These are phyloP conservation scores for Phytopythium helicoides DNA, from an alignment of 352 stramenopile species.

Conservation along the genomic window DNA sequence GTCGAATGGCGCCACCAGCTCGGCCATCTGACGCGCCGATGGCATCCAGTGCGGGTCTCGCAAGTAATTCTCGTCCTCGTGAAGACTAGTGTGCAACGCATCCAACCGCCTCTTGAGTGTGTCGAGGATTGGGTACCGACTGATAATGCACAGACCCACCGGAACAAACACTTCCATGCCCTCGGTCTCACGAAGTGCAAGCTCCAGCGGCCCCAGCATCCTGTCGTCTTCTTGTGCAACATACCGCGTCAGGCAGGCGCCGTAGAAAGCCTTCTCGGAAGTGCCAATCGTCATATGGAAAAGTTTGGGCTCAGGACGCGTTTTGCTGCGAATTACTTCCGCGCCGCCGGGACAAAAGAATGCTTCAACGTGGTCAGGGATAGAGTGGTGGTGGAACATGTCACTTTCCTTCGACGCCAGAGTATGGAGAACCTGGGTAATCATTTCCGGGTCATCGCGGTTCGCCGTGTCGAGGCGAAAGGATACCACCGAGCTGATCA, in stretches of 20 bases:
- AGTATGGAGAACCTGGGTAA: constrained; percentile 72
- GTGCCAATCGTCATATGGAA: constrained; percentile 87
- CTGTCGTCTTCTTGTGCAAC: constrained; percentile 62
- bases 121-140: constrained; percentile 76
- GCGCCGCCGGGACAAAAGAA: constrained; percentile 72
- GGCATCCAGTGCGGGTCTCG: constrained; percentile 59
- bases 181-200: constrained; percentile 76
- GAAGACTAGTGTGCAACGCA: constrained; percentile 52
- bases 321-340: constrained; percentile 55
- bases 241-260: constrained; percentile 78
- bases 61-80: constrained; percentile 55
- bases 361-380: constrained; percentile 80
- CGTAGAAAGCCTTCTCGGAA: constrained; percentile 79
- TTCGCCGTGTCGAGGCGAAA: constrained; percentile 66
- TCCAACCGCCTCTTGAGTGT: constrained; percentile 75
- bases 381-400: constrained; percentile 68
- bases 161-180: constrained; percentile 78
- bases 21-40: constrained; percentile 48
- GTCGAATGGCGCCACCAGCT: constrained; percentile 65
- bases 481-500: constrained; percentile 70
- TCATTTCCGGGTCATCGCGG: constrained; percentile 48
- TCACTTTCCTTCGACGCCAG: constrained; percentile 63
- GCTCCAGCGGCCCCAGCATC: constrained; percentile 69
- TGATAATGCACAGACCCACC: constrained; percentile 77
- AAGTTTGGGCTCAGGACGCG: constrained; percentile 55